These are phyloP conservation scores for Trifolium pratense DNA, from an alignment of 306 rosid genomes.

Conservation along the genomic window DNA sequence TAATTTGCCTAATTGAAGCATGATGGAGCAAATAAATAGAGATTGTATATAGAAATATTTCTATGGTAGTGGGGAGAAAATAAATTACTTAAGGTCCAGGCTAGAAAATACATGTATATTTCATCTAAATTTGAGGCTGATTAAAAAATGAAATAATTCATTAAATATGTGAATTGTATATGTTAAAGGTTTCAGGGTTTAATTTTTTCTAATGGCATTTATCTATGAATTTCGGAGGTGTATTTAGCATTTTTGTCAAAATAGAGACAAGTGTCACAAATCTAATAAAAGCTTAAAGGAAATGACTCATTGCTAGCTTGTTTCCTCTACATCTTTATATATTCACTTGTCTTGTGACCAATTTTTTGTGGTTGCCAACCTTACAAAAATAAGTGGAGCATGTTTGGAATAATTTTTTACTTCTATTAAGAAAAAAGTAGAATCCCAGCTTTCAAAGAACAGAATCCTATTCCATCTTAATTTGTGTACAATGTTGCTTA, in stretches of 20 bases:
- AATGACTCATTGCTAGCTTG: slow-evolving; percentile 4
- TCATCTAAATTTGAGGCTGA: not conserved
- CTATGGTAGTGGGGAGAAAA: too few species aligned
- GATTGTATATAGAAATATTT: too few species aligned
- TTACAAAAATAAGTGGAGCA: slow-evolving; percentile 41
- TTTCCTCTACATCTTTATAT: slow-evolving; percentile 27
- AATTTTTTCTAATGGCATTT: not conserved
- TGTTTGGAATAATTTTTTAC: slow-evolving; percentile 43
- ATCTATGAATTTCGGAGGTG: not conserved
- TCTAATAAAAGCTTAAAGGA: slow-evolving; percentile 23
- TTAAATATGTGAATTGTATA: not conserved
- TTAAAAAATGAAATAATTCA: not conserved
- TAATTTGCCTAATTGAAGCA: too few species aligned
- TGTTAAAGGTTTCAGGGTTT: not conserved
- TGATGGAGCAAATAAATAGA: too few species aligned
- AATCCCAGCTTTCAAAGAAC: slow-evolving; percentile 40
- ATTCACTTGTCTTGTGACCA: slow-evolving; percentile 18
- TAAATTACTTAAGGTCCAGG: too few species aligned
- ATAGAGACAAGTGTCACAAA: slow-evolving; percentile 22
- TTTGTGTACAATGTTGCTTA: not conserved
- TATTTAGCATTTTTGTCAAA: not conserved
- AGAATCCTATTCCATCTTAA: slow-evolving; percentile 60
- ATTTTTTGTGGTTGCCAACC: slow-evolving; percentile 52
- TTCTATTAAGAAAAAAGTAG: slow-evolving; percentile 32
- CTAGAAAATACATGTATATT: not conserved